Evolutionary conservation across 257 asterid species (phyloP), one percentile per base, ranked within the genome.

Genomic region (Mentha longifolia): DNA sequence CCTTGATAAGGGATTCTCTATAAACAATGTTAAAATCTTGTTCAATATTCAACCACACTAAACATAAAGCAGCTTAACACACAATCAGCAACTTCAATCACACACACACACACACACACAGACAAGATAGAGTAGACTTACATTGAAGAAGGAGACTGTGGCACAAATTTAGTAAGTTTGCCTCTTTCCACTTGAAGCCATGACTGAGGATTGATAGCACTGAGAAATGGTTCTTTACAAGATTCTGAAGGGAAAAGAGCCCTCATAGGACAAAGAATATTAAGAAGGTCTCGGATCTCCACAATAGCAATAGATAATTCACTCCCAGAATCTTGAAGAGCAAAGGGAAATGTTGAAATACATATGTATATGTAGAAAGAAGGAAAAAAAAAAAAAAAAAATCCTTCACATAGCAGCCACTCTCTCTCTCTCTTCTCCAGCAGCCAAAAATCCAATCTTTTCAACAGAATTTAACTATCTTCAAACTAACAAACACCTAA

Each of bases 151-250:
- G 91, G 85, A 42, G 94, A 80, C 65, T 84, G 85, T 10, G 84
- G 75, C n/a, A 91, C 83, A 43, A 82, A 76, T 76, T 92, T 88
- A 14, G 96, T 61, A 61, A 83, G 92, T 74, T 95, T 92, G 43
- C 99, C 99, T 87, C 98, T 88, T 82, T 95, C 99, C 77, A 89
- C 99, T 81, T 92, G 99, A 77, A 95, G 93, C 98, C 99, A 95
- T 73, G 98, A 85, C 82, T 95, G 99, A 30, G 98, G 99, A 81
- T 85, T 89, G 76, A 92, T 76, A 14, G 89, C 74, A 72, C 81
- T 87, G 41, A 87, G 84, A 64, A 84, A 89, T 25, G 93, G 83
- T 51, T 92, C 97, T 80, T 86, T 92, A 83, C 91, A 89, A 56
- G 97, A 85, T 54, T 91, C 99, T 11, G 97, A 91, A 78, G 96